Evolutionary conservation across 2,329 filamentous ascomycete species (phyloP), one percentile per base, ranked within the genome.

Genomic region (Beauveria scarabaeidicola): DNA sequence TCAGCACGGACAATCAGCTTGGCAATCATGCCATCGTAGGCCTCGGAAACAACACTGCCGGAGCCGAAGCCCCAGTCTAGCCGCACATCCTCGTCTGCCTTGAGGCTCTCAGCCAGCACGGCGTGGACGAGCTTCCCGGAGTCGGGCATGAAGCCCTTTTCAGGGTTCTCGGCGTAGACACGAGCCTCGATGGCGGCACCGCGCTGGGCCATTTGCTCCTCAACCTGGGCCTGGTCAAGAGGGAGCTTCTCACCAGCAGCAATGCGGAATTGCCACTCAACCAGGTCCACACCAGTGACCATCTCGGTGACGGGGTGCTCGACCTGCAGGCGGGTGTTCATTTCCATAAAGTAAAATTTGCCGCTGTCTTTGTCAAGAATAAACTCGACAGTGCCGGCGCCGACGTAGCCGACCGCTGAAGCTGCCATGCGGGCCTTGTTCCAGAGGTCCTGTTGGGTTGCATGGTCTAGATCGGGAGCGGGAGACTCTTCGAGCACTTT

Each of bases 11-110:
- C 91, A 66, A 99, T 99, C 56, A 99, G 82, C 75, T 99, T 99
- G 48, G 94, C 90, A 65, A 99, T 96, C 94, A 99, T 99, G 29
- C 94, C 94, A 67, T 99, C 94, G 73, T 99, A 99, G 58, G 94
- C 90, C 61, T 93, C 90, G 0, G 92, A 95, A 3, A 99, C 90
- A 63, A 91, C 90, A 70, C 96, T 93, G 27, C 94, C 94, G 65
- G 91, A 82, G 29, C 92, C 84, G 71, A 97, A 97, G 1, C 94
- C 94, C 50, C 92, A 91, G 69, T 99, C 94, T 64, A 99, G 91
- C 44, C 94, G 86, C 36, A 97, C 83, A 63, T 91, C 88, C 1
- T 87, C 81, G 41, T 84, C 82, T 6, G 81, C 76, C 52, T 77
- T 72, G 38, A 83, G 81, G 1, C 82, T 75, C 29, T 77, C 73